Evolutionary conservation across 2,329 filamentous ascomycete species (phyloP).

Genomic region (Sclerotinia glacialis): DNA sequence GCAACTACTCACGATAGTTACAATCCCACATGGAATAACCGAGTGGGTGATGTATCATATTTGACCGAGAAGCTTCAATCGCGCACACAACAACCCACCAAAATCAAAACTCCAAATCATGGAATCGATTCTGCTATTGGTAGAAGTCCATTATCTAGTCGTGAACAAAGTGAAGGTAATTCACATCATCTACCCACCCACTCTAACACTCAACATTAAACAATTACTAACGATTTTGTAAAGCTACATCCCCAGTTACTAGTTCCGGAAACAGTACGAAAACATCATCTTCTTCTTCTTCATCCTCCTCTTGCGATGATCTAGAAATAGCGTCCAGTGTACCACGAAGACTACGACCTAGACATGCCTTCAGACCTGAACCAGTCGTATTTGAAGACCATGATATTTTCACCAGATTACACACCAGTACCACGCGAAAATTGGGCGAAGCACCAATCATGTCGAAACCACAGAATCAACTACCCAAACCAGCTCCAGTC

Average conservation of each 20-base stretch:
- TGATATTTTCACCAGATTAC: slow-evolving; percentile 37
- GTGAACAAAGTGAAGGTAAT: slow-evolving; percentile 35
- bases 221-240: slow-evolving; percentile 5
- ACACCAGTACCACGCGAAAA: slow-evolving; percentile 38
- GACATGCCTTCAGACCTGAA: slow-evolving; percentile 27
- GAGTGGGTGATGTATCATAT: slow-evolving; percentile 29
- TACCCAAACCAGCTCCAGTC: not conserved
- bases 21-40: slow-evolving; percentile 36
- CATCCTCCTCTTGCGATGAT: slow-evolving; percentile 33
- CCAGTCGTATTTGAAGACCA: slow-evolving; percentile 32
- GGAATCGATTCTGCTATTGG: slow-evolving; percentile 33
- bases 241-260: slow-evolving; percentile 30
- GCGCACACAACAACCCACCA: slow-evolving; percentile 3
- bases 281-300: not conserved
- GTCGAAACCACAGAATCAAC: not conserved
- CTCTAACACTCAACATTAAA: not conserved
- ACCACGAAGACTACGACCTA: slow-evolving; percentile 17
- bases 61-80: slow-evolving; percentile 16
- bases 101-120: slow-evolving; percentile 28
- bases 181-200: slow-evolving; percentile 2
- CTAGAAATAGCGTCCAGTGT: slow-evolving; percentile 29
- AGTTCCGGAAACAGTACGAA: slow-evolving; percentile 33
- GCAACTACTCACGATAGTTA: slow-evolving; percentile 33
- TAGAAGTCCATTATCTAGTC: slow-evolving; percentile 30
- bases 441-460: slow-evolving; percentile 37